Evolutionary conservation across 2,329 filamentous ascomycete species (phyloP), one percentile per base, ranked within the genome.

Genomic region (Epichloe sibirici): DNA sequence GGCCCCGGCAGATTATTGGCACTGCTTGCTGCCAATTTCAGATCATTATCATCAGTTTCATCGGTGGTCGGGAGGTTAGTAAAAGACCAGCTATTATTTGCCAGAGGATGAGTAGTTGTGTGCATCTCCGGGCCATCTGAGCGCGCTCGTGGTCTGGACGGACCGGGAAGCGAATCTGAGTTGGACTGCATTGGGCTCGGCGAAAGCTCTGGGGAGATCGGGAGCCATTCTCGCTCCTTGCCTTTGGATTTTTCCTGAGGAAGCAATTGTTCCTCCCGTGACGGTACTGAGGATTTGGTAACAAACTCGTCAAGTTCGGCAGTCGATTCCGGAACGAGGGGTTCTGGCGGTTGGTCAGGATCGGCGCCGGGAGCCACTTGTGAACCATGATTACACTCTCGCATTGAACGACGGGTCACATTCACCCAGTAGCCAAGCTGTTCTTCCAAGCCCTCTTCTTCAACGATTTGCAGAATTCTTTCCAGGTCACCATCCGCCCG

Each of bases 21-120:
- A n/a, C n/a, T 48, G 23, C 13, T 37, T 7, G 43, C 12, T 42
- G 49, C 34, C 28, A 37, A 44, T 5, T 37, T 44, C 11, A 45
- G 31, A 13, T 56, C 51, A 15, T 46, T 40, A n/a, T 58, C 42
- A 12, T 58, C 54, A 15, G 45, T 38, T n/a, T 59, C 47, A 4
- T 53, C 51, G 39, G 63, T 55, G 11, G 59, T 49, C 21, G 68
- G 65, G 7, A 78, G 56, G 25, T 66, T 66, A 4, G 71, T 68
- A 57, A 83, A 83, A 0, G 74, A 74, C 81, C 81, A 85, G 57
- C 69, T 83, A 56, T 82, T 82, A 61, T 79, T 79, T 1, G 73
- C 79, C 15, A 83, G 62, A 0, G 76, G 75, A 49, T 80, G 76
- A 51, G 74, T 66, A 2, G 65, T 64, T 8, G 70, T 66, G 4